Evolutionary conservation across 805 yeast species (phyloP).

Genomic region (Isabelozyma gotoi): DNA sequence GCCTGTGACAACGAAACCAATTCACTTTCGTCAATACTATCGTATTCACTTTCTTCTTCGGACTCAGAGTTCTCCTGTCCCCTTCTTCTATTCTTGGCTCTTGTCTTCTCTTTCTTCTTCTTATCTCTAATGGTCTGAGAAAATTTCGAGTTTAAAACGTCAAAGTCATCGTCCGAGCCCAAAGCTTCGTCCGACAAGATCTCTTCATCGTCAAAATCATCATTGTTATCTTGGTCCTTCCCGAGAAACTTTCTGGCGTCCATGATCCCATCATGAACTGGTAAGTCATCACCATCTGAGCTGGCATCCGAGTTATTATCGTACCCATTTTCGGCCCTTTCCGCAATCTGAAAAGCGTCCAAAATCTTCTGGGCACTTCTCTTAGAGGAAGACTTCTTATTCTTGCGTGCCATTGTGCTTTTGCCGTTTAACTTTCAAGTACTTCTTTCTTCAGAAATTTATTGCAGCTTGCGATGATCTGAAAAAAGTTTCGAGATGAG

Average conservation of each 20-base stretch:
- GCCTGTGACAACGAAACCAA: slow-evolving; percentile 79
- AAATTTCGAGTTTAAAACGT: slow-evolving; percentile 59
- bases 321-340: slow-evolving; percentile 30
- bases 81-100: slow-evolving; percentile 22
- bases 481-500: slow-evolving; percentile 1
- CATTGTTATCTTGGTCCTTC: slow-evolving; percentile 23
- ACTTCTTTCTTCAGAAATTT: background rate
- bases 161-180: slow-evolving; percentile 77
- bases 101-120: slow-evolving; percentile 33
- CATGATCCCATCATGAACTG: slow-evolving; percentile 36
- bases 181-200: slow-evolving; percentile 86
- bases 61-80: slow-evolving; percentile 31
- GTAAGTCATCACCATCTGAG: slow-evolving; percentile 21
- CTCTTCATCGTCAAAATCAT: slow-evolving; percentile 57
- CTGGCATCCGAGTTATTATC: slow-evolving; percentile 13
- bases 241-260: slow-evolving; percentile 39
- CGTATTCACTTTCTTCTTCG: slow-evolving; percentile 62
- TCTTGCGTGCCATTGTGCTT: slow-evolving; percentile 16
- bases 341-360: slow-evolving; percentile 48
- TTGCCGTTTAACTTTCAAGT: background rate
- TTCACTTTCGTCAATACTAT: slow-evolving; percentile 74
- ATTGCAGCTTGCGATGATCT: background rate
- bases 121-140: slow-evolving; percentile 69
- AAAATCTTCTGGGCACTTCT: slow-evolving; percentile 37
- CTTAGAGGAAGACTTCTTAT: slow-evolving; percentile 19